Conservation (phyloP, 306 rosid genomes). For the Cucurbita ficifolia region DNA sequence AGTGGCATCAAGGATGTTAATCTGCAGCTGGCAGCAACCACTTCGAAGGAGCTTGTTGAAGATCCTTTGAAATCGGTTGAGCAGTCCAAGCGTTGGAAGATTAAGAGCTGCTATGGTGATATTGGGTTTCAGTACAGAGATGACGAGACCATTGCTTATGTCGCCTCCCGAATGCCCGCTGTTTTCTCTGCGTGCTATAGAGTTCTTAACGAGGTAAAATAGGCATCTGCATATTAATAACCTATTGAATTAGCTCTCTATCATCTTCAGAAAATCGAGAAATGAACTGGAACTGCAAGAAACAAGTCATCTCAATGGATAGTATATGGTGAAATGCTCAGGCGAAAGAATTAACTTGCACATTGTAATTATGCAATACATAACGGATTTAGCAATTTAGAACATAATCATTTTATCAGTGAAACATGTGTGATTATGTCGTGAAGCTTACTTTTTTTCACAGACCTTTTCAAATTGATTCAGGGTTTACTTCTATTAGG, state of each 20-base stretch:
- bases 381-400: background rate
- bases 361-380: background rate
- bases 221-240: background rate
- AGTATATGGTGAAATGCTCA: background rate
- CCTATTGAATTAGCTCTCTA: background rate
- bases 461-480: background rate
- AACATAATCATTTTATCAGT: background rate
- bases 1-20: conserved; percentile 56
- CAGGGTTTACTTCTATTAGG: background rate
- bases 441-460: background rate
- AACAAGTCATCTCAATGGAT: background rate
- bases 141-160: conserved; percentile 75
- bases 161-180: conserved; percentile 91
- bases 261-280: background rate
- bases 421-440: background rate
- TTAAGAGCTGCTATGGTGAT: conserved; percentile 76
- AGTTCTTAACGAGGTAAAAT: conserved; percentile 75
- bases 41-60: conserved; percentile 60
- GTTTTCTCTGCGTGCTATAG: conserved; percentile 83
- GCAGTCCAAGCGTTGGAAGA: conserved; percentile 86
- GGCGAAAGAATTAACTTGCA: background rate
- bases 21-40: conserved; percentile 35
- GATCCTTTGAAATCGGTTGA: conserved; percentile 57
- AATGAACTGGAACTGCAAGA: background rate
- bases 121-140: conserved; percentile 58